Evolutionary conservation across 768 basidiomycete genomes (phyloP).

Genomic region (Amanita polypyramis): DNA sequence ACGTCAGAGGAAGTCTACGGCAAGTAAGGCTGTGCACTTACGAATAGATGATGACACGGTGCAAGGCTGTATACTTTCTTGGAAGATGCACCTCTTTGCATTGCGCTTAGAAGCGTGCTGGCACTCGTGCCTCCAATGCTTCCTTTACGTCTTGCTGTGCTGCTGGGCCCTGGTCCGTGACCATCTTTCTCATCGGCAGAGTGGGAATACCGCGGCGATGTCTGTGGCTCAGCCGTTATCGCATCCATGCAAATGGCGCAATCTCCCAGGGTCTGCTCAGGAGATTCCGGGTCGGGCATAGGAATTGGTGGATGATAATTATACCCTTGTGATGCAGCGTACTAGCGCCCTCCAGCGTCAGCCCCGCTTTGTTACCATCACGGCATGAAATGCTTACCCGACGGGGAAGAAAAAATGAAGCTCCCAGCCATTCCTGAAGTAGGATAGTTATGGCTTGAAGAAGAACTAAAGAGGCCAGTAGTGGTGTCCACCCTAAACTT

Average conservation of each 20-base stretch:
- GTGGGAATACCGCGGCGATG: constrained; percentile 22
- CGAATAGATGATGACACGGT: constrained; percentile 85
- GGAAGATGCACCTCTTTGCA: constrained; percentile 34
- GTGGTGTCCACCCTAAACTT: constrained; percentile 51
- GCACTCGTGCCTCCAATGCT: constrained; percentile 18
- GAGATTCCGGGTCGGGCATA: constrained; percentile 60
- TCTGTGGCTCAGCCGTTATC: constrained; percentile 43
- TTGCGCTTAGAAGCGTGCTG: constrained; percentile 29
- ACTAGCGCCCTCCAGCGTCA: neutral
- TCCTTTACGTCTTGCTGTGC: constrained; percentile 13
- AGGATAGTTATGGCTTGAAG: constrained; percentile 52
- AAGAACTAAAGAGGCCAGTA: constrained; percentile 47
- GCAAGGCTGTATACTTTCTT: constrained; percentile 75
- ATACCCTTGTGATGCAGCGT: constrained; percentile 29
- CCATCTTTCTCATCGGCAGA: constrained; percentile 24
- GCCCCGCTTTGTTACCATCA: neutral
- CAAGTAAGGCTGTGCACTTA: constrained; percentile 26
- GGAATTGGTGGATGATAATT: constrained; percentile 83
- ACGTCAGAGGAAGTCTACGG: neutral
- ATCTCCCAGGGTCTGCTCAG: constrained; percentile 70
- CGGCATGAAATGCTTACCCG: constrained; percentile 31
- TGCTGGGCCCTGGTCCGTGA: constrained; percentile 9
- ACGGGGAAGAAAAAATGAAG: constrained; percentile 75
- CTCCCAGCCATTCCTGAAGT: constrained; percentile 68
- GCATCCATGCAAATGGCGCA: constrained; percentile 93